A percentile compares a stretch with the other conserved stretches of the same genome.
phyloP scores from a whole-genome alignment of 495 filamentous ascomycete genomes.

The Penicillium paxilli region DNA sequence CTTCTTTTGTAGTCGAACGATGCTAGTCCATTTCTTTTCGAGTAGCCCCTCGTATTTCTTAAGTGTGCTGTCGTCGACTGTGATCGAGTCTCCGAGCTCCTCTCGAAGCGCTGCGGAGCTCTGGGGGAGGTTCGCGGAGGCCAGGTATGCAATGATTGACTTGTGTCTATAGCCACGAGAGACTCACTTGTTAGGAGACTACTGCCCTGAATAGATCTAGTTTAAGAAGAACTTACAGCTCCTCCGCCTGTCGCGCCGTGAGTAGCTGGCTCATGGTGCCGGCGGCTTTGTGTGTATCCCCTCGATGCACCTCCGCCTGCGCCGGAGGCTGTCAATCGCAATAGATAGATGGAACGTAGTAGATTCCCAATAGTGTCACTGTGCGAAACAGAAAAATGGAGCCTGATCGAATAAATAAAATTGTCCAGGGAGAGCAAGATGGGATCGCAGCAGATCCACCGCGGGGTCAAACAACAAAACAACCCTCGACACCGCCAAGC shows the following conservation, averaged over 20 bases:
- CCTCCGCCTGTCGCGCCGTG: slow-evolving; percentile 79
- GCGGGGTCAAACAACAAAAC: slow-evolving; percentile 32
- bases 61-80: slow-evolving; percentile 79
- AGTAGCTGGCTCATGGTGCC: slow-evolving; percentile 71
- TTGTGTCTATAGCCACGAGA: slow-evolving; percentile 67
- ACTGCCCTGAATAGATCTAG: neutral
- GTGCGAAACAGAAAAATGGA: no score
- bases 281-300: slow-evolving; percentile 23
- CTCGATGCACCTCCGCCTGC: slow-evolving; percentile 23
- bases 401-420: neutral
- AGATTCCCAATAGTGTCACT: neutral
- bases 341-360: neutral
- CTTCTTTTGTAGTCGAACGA: slow-evolving; percentile 90
- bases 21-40: slow-evolving; percentile 97
- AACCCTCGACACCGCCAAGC: slow-evolving; percentile 30
- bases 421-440: neutral
- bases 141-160: slow-evolving; percentile 84
- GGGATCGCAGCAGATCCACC: slow-evolving; percentile 21
- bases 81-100: slow-evolving; percentile 37
- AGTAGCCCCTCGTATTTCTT: slow-evolving; percentile 58
- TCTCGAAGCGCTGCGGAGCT: slow-evolving; percentile 63
- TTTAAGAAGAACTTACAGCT: slow-evolving; percentile 63
- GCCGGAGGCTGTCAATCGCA: slow-evolving; percentile 12
- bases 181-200: neutral
- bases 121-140: slow-evolving; percentile 65